Evolutionary conservation across 106 monocot species (phyloP), one percentile per base, ranked within the genome.

Genomic region (Posidonia australis): DNA sequence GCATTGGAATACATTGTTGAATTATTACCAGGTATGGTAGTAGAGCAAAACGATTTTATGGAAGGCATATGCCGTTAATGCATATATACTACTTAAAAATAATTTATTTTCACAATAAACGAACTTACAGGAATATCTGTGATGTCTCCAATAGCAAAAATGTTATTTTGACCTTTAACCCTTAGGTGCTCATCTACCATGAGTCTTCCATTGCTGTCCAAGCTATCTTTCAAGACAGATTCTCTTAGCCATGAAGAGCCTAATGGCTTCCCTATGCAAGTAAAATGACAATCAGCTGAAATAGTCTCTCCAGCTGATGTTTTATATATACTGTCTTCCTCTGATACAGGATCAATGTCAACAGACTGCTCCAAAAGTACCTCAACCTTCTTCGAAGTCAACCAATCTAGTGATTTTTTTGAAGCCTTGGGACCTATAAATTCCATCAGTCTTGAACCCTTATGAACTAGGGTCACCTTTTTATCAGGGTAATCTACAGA

Each of bases 381-480:
- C 2, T 67, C 74, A 13, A 74, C 74, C 57, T 29, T 65, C 26
- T 74, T 74, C 18, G 66, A 60, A 5, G 30, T 67, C 46, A 74
- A 44, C 74, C 74, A 74, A 25, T 58, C 1, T 0, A 67, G 28
- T 41, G 74, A 13, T 46, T 74, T 74, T 11, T 9, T 59, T 57
- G 66, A 58, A 36, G 74, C 65, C 24, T 74, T 74, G 10, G 59
- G 32, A 10, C 74, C 74, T 28, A 74, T 0, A 48, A 74, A 74
- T 49, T 74, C 66, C 24, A 74, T 52, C 46, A 66, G 42, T 47
- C 74, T 74, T 17, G 65, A 42, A 13, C 74, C 74, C 6, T 46
- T 44, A 26, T 74, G 74, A 23, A 74, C 67, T 11, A 74, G 67
- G 24, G 67, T 74, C 58, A 74, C 65, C 51, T 74, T 74, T 45